phyloP scores from a whole-genome alignment of 441 rosid species.

The Iberis amara region DNA sequence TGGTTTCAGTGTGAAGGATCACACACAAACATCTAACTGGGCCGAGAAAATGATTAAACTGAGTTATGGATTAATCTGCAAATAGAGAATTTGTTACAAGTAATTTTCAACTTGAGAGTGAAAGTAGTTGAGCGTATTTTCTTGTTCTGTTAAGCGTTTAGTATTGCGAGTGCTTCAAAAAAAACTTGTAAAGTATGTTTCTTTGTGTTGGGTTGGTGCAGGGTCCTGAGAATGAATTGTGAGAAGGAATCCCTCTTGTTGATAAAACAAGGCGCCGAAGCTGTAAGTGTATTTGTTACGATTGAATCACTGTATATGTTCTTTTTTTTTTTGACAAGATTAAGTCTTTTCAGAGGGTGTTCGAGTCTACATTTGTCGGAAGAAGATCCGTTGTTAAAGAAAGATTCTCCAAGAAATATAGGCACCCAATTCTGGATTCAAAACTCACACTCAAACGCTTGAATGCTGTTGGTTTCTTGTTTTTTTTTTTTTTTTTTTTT shows the following conservation, averaged over 20 bases:
- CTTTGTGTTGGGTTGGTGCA: conserved; percentile 11
- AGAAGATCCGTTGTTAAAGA: conserved; percentile 71
- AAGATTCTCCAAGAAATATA: conserved; percentile 88
- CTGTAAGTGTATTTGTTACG: conserved; percentile 43
- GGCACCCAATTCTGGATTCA: conserved; percentile 80
- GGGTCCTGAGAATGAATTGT: conserved; percentile 39
- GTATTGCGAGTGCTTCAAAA: not conserved
- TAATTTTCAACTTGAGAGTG: too few species aligned
- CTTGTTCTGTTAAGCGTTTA: not conserved
- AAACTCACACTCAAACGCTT: conserved; percentile 75
- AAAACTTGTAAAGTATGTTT: not conserved
- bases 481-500: conserved; percentile 32
- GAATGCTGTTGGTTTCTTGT: conserved; percentile 68
- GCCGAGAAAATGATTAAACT: too few species aligned
- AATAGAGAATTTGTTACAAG: too few species aligned
- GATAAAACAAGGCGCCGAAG: conserved; percentile 96
- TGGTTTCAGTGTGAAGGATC: too few species aligned
- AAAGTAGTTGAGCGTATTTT: too few species aligned
- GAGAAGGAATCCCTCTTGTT: conserved; percentile 45
- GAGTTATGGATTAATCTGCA: too few species aligned
- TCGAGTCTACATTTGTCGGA: conserved; percentile 69
- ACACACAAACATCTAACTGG: too few species aligned
- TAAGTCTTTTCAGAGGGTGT: conserved; percentile 51
- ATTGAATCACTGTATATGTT: not conserved
- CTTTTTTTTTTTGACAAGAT: too few species aligned